Conservation (phyloP, 2,329 filamentous ascomycete genomes). For the Penicillium olsonii region DNA sequence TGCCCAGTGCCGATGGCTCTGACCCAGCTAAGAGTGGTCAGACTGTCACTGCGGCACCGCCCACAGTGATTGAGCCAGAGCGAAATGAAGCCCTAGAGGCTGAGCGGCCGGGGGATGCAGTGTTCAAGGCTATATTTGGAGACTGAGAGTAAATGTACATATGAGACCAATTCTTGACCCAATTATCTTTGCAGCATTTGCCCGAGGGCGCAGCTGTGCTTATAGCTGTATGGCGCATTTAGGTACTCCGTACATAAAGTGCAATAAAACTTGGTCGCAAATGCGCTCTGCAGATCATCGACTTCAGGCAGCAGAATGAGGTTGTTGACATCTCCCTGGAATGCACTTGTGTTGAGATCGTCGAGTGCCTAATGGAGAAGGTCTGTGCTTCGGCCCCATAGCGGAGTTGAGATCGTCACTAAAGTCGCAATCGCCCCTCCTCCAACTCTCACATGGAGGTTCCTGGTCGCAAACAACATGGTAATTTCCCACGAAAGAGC, state of each 20-base stretch:
- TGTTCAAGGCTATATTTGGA: conserved; percentile 93
- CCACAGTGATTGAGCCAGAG: conserved; percentile 62
- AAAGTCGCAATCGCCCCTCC: conserved; percentile 10
- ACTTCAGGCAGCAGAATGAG: background rate
- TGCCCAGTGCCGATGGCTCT: conserved; percentile 28
- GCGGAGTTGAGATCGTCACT: conserved; percentile 5
- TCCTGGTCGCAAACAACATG: conserved; percentile 34
- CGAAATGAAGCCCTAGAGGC: conserved; percentile 77
- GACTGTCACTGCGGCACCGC: conserved; percentile 14
- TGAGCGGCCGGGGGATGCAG: conserved; percentile 72
- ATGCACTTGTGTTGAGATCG: conserved; percentile 5
- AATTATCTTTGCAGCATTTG: background rate
- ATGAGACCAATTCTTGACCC: background rate
- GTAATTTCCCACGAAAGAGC: conserved; percentile 19
- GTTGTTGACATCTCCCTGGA: conserved; percentile 13
- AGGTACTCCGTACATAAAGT: too few relatives aligned
- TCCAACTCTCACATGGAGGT: conserved; percentile 28
- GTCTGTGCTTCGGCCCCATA: conserved; percentile 9
- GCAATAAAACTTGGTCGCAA: too few relatives aligned
- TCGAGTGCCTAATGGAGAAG: too few relatives aligned
- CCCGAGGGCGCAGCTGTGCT: too few relatives aligned
- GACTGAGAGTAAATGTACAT: conserved; percentile 62
- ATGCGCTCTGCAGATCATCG: too few relatives aligned
- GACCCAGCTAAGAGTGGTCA: conserved; percentile 14
- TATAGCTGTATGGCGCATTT: too few relatives aligned